phyloP scores from a whole-genome alignment of 768 basidiomycete species.

The Boletus pseudopeckii region DNA sequence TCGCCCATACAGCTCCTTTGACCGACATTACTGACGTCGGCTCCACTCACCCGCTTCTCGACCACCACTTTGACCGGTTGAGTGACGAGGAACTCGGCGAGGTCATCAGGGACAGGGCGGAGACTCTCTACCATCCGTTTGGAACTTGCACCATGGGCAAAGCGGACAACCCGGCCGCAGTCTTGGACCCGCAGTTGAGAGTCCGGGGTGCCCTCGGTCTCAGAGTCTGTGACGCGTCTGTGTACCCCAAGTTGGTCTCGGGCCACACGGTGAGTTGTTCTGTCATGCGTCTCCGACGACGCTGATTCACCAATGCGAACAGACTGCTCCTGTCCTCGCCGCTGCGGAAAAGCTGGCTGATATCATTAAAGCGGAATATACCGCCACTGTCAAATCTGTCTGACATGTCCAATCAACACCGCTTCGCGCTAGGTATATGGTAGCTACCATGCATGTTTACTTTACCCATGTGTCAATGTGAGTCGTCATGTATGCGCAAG shows the following conservation, averaged over 20 bases:
- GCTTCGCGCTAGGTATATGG: not conserved
- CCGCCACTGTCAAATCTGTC: not conserved
- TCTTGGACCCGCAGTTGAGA: constrained; percentile 40
- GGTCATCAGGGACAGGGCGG: constrained; percentile 31
- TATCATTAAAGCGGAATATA: constrained; percentile 27
- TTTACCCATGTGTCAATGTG: not conserved
- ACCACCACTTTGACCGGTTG: constrained; percentile 35
- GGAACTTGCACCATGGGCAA: constrained; percentile 38
- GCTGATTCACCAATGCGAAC: not conserved
- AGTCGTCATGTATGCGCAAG: constrained; percentile 3
- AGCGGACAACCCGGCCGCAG: constrained; percentile 39
- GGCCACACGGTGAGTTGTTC: constrained; percentile 42
- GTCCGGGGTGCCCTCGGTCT: constrained; percentile 44
- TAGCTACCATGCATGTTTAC: not conserved
- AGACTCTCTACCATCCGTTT: constrained; percentile 44
- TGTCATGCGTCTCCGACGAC: not conserved
- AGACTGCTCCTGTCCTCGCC: constrained; percentile 31
- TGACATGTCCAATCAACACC: not conserved
- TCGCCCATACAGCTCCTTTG: constrained; percentile 39
- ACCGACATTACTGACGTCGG: constrained; percentile 34
- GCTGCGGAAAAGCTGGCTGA: constrained; percentile 37
- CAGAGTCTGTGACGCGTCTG: constrained; percentile 45
- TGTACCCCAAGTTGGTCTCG: constrained; percentile 41
- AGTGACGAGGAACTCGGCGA: constrained; percentile 36
- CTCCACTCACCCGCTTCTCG: constrained; percentile 29